Evolutionary conservation across 2,329 filamentous ascomycete genomes (phyloP), one percentile per base, ranked within the genome.

Genomic region (Sporothrix brunneoviolacea): DNA sequence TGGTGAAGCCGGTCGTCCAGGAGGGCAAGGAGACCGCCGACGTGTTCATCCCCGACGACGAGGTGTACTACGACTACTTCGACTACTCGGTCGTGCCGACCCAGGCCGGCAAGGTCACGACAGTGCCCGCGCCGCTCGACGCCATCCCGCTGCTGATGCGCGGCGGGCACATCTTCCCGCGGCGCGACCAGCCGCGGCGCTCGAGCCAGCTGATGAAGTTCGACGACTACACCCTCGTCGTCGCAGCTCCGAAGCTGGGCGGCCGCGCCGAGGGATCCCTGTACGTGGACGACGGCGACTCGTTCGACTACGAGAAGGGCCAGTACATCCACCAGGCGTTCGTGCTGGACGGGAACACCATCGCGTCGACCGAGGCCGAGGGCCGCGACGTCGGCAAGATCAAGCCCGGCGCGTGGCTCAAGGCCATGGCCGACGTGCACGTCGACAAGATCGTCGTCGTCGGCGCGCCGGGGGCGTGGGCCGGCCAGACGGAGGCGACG

Each of bases 51-150:
- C 85, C 91, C 1, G 91, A 97, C 59, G 79, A 85, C 52, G 88
- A 94, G 66, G 78, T 86, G 48, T 97, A 98, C 68, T 98, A 91
- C 62, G 88, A 97, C 68, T 98, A 98, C 72, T 94, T 93, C 64
- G 88, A 88, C 60, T 96, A 89, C 70, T 81, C 84, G 37, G 72
- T 81, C 38, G 82, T 94, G 62, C 68, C 74, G 35, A 83, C 83
- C 19, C 78, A 84, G 21, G 82, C 83, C 55, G 86, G 88, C 56
- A 84, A 85, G 65, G 72, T 70, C 35, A 74, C 88, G 54, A 85
- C 79, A 1, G 72, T 96, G 33, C 69, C 80, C 1, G 88, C 91
- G 0, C 88, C 91, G 0, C 75, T 97, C 3, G 87, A 95, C 50
- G 88, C 84, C 60, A 87, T 95, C 16, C 91, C 93, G 0, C 70